Base-by-base conservation (phyloP, 768 basidiomycete species). In the Agrocybe pediades region DNA sequence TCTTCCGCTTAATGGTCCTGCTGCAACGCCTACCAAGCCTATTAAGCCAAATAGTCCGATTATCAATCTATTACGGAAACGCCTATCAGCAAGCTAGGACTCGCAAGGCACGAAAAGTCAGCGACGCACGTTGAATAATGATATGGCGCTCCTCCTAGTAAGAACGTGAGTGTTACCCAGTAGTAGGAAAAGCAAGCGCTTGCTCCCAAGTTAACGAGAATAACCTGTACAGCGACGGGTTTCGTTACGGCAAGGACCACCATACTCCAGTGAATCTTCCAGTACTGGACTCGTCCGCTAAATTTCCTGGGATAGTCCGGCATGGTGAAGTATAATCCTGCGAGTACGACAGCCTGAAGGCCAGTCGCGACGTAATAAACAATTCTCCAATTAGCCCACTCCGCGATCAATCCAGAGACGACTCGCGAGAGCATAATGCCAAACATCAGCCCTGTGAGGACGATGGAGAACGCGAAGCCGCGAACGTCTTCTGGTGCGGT, bases 251-350 rank as follows among this genome's bases (percentile, higher is more conserved):
- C 74, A 57, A 83, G 86, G 66, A 84, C 86, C 1, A 71, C 82
- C 90, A 92, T 93, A 2, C 86, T 85, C 66, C 73, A 82, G 39
- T 90, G 70, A 40, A 92, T 85, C 20, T 82, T 70, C 58, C 74
- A 77, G 68, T 92, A 93, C 1, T 81, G 81, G 53, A 90, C 51
- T 26, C 80, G 68, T 20, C 62, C 65, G 63, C 86, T 36, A n/a
- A 13, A 85, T 65, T 88, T 91, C 8, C 86, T 78, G 0, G 90
- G 92, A 59, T 88, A 92, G 68, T 95, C 91, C 0, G 91, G 91
- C 20, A 92, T 69, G 39, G 84, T 61, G 9, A 82, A 64, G 62
- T 87, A 92, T 25, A 84, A 70, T 11, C 85, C 73, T 9, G 77
- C 33, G 13, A 87, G 68, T n/a, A 90, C 80, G 24, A 78, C 49